These are phyloP conservation scores for Tricholoma bakamatsutake DNA, from an alignment of 768 basidiomycete species.

Conservation along the genomic window DNA sequence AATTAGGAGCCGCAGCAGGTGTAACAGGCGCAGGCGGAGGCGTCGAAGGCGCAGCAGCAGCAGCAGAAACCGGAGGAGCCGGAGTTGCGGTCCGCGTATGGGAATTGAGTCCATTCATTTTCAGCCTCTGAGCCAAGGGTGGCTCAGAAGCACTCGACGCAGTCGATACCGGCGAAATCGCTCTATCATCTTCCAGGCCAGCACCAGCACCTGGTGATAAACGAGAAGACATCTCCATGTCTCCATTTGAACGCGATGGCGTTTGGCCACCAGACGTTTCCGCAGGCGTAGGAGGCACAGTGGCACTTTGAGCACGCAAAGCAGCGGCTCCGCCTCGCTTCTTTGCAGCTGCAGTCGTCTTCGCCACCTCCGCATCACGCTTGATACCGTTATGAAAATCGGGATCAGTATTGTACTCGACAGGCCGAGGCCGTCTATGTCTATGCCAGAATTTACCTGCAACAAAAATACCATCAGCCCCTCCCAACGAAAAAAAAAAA, in stretches of 20 bases:
- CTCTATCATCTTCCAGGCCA: conserved; percentile 42
- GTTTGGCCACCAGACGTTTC: conserved; percentile 48
- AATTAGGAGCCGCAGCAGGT: conserved; percentile 16
- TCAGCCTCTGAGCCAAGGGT: conserved; percentile 64
- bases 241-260: conserved; percentile 35
- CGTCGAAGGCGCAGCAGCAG: conserved; percentile 16
- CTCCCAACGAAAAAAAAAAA: conserved; percentile 1
- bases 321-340: conserved; percentile 52
- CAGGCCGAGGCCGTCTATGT: conserved; percentile 74
- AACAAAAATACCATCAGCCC: conserved; percentile 6
- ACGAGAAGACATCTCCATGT: conserved; percentile 26
- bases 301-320: conserved; percentile 38
- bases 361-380: conserved; percentile 51
- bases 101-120: conserved; percentile 43
- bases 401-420: conserved; percentile 72
- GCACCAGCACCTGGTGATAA: conserved; percentile 26
- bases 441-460: conserved; percentile 88
- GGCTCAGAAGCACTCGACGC: conserved; percentile 70
- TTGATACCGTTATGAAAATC: conserved; percentile 59
- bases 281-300: conserved; percentile 33
- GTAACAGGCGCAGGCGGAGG: conserved; percentile 21
- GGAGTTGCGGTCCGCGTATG: conserved; percentile 19
- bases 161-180: conserved; percentile 65
- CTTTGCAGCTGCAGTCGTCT: conserved; percentile 40
- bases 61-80: conserved; percentile 12